Base-by-base conservation (phyloP, 2,329 filamentous ascomycete genomes). In the Colletotrichum gloeosporioides region DNA sequence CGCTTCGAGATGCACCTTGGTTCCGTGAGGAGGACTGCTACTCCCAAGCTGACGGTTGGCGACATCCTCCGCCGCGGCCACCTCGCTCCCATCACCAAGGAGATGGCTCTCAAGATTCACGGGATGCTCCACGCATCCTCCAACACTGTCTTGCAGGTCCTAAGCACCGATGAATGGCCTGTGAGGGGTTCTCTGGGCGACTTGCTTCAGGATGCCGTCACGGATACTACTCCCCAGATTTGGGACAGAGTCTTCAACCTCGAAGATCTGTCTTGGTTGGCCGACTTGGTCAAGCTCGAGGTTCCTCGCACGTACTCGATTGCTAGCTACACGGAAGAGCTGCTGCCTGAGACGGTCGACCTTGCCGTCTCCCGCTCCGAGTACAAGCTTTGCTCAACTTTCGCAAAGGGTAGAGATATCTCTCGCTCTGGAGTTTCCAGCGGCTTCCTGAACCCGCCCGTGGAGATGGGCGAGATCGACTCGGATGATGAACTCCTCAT, bases 241-340 rank as follows among this genome's bases (percentile, higher is more conserved):
- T 90, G 89, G 89, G 88, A 90, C 75, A 83, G 84, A 22, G 88
- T 88, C 0, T 90, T 90, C 73, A 84, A 84, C 64, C 82, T 89
- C 0, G 82, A 83, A 16, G 82, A 88, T 61, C 77, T 90, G 1
- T 80, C 83, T 1, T 90, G 89, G 89, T 80, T 91, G 2, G 77
- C 82, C 0, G 87, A 89, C 2, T 82, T 90, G 3, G 83, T 90
- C 9, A 77, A 84, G 0, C 82, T 90, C 2, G 89, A 90, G 78
- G 86, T 90, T 0, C 89, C 88, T 1, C 85, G 89, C 18, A 90
- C 89, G 0, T 90, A 91, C 77, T 89, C 87, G 27, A 90, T 91
- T 62, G 89, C 89, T 0, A 89, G 85, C 79, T 86, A 86, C 78
- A 86, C 87, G 0, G 84, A 89, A 8, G 88, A 90, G 62, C 82